phyloP scores from a whole-genome alignment of 441 rosid species.

The Kokia cookei region DNA sequence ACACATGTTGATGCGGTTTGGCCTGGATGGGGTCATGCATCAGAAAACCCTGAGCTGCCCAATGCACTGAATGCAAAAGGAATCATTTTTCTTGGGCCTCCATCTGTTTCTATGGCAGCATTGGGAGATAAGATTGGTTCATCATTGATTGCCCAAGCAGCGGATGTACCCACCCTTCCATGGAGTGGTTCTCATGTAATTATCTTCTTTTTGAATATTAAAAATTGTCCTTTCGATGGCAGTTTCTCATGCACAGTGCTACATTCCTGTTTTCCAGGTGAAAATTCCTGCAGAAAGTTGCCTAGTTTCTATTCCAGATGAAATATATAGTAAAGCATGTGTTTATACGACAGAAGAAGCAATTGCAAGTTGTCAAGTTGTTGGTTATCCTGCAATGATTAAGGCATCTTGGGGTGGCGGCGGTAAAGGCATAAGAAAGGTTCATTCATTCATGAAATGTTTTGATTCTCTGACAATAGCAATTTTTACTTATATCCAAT shows the following conservation, averaged over 20 bases:
- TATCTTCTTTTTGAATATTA: constrained; percentile 3
- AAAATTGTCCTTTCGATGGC: constrained; percentile 8
- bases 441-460: constrained; percentile 21
- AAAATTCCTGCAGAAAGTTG: constrained; percentile 73
- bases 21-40: constrained; percentile 99
- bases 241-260: constrained; percentile 14
- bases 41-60: constrained; percentile 97
- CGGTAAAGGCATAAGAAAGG: constrained; percentile 99
- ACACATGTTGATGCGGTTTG: constrained; percentile 99
- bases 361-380: constrained; percentile 93
- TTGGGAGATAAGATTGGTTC: constrained; percentile 99
- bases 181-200: constrained; percentile 99
- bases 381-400: constrained; percentile 99
- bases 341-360: constrained; percentile 98
- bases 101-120: constrained; percentile 90
- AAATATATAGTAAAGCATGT: constrained; percentile 90
- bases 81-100: constrained; percentile 97
- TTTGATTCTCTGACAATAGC: neutral
- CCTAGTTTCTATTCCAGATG: constrained; percentile 84
- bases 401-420: constrained; percentile 99
- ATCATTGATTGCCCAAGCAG: constrained; percentile 99
- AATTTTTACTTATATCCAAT: constrained; percentile 1
- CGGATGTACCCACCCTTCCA: constrained; percentile 96
- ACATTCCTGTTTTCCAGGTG: constrained; percentile 51
- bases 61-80: constrained; percentile 89